Evolutionary conservation across 345 rosid species (phyloP).

Genomic region (Heritiera fomes): DNA sequence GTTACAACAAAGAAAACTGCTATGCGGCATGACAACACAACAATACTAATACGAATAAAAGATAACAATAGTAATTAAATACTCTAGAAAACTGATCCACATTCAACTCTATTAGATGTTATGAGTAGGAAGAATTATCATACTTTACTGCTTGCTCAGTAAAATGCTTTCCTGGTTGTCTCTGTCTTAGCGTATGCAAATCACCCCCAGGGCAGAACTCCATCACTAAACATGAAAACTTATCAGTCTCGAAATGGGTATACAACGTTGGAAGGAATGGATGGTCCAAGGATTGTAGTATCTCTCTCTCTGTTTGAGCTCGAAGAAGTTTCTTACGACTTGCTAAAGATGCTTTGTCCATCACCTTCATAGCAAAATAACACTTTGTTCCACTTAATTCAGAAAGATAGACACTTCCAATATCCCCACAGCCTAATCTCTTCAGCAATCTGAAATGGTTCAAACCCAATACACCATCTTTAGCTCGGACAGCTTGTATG

Average conservation of each 20-base stretch:
- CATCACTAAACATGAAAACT: constrained; percentile 84
- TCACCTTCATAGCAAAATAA: constrained; percentile 77
- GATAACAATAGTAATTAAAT: background rate
- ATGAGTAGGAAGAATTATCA: constrained; percentile 25
- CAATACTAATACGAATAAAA: background rate
- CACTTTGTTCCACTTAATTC: constrained; percentile 68
- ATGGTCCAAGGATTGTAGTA: constrained; percentile 70
- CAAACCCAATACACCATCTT: constrained; percentile 66
- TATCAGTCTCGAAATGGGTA: constrained; percentile 79
- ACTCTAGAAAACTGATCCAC: background rate
- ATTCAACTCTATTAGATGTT: background rate
- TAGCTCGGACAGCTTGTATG: constrained; percentile 67
- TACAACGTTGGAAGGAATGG: constrained; percentile 84
- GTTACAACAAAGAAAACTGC: background rate
- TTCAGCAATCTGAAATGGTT: constrained; percentile 76
- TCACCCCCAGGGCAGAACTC: constrained; percentile 94
- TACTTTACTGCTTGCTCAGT: constrained; percentile 85
- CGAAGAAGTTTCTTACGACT: constrained; percentile 78
- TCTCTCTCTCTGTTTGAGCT: constrained; percentile 85
- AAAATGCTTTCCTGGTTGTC: constrained; percentile 80
- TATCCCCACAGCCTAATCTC: constrained; percentile 81
- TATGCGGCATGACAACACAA: background rate
- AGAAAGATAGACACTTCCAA: constrained; percentile 78
- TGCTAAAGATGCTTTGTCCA: constrained; percentile 75
- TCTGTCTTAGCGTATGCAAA: constrained; percentile 78